Evolutionary conservation across 2,329 filamentous ascomycete species (phyloP), one percentile per base, ranked within the genome.

Genomic region (Cryphonectria naterciae): DNA sequence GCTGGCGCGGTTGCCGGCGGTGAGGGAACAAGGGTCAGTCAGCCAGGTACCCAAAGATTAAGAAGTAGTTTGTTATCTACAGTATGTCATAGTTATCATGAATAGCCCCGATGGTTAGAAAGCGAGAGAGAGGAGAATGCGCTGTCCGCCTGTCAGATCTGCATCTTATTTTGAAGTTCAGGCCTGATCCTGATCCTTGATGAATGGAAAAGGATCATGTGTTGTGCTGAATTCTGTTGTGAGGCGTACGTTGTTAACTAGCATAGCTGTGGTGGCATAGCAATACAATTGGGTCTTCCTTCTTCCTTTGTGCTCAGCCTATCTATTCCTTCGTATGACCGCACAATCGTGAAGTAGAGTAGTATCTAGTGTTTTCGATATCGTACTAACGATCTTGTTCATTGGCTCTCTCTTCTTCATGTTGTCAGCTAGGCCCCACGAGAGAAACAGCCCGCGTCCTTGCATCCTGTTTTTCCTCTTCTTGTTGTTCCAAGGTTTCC

Each of bases 1-100:
- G 22, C 41, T 49, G 63, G 63, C 63, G 63, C 63, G 43, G 37
- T 65, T 65, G 63, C 63, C 63, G 63, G 63, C 63, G 63, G 63
- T 65, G 63, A 49, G 43, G 63, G 39, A n/a, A 25, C 28, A 19
- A 61, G 58, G 58, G 58, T 39, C 35, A 3, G 43, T 17, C 43
- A 49, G 46, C 6, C 25, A 58, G 8, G 37, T 11, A 13, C 1
- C 2, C 37, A 10, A 39, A 39, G 37, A 39, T 11, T 11, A 11
- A 39, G 37, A 7, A 39, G 37, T 39, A 37, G 37, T 39, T 39
- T 49, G 46, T n/a, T 49, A n/a, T 49, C 46, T 32, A 32, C 32
- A 32, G 32, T 46, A 46, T 43, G 43, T 46, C 43, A 46, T 46
- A 41, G 43, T 19, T 46, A 46, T 46, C 43, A 19, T 46, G 43